Base-by-base conservation (phyloP, 768 basidiomycete species). In the Melanogaster broomeanus region DNA sequence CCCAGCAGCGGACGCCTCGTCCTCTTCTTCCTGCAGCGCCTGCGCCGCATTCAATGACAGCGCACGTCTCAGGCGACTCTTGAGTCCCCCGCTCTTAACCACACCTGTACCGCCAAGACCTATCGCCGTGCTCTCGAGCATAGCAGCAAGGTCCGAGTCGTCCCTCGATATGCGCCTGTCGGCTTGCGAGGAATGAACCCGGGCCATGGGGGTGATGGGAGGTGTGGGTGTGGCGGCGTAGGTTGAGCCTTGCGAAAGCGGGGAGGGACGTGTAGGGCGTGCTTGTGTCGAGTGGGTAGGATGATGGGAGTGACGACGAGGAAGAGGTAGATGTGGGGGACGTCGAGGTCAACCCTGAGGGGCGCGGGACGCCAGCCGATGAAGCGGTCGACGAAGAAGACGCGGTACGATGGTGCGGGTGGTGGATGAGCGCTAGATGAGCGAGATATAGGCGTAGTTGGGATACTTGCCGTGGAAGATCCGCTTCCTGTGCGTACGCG, bases 131-230 rank as follows among this genome's bases (percentile, higher is more conserved):
- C 68, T 70, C 49, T 74, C 76, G 22, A 71, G 63, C 72, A 85
- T 77, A 41, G 81, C 72, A 1, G 77, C 79, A 25, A 87, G 73
- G 70, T 88, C 86, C 51, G 82, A 85, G 61, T 90, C 87, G 68
- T 88, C 86, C 53, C 81, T 79, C 19, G 88, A 89, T 80, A 88
- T 87, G 46, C 88, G 83, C 61, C 85, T 83, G 67, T 90, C 88
- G 3, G 81, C 69, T 24, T 82, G 81, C 9, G 82, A 57, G 54
- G 61, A 42, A 57, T 69, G 58, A 22, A 68, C 16, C 48, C 67
- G 58, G 49, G 63, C 48, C 8, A 42, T 34, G 9, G 46, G 55
- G 9, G 53, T 55, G 39, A 48, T 60, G 51, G 25, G 24, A 28
- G 63, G 27, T 2, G 55, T 49, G 12, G 58, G 35, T 10, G 62